phyloP scores from a whole-genome alignment of 106 monocot species.

The Chionographis japonica region DNA sequence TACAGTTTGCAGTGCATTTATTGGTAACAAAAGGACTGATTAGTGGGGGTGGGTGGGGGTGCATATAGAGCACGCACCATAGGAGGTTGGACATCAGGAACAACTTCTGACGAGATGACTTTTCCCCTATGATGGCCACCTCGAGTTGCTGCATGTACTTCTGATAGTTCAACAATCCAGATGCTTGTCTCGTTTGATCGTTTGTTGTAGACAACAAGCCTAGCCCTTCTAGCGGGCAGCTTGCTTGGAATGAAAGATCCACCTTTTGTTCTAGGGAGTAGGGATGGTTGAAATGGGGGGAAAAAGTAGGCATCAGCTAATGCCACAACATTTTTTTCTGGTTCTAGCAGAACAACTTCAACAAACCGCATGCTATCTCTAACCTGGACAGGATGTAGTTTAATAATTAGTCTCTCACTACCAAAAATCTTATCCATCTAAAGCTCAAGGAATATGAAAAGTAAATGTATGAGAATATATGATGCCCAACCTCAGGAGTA shows the following conservation, averaged over 20 bases:
- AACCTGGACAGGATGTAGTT: constrained; percentile 32
- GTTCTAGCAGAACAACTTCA: constrained; percentile 88
- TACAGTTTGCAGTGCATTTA: too few relatives aligned
- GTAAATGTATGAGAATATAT: background rate
- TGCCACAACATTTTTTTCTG: constrained; percentile 85
- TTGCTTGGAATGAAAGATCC: constrained; percentile 85
- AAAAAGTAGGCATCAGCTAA: constrained; percentile 98
- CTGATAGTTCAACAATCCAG: constrained; percentile 85
- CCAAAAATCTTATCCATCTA: background rate
- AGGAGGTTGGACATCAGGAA: constrained; percentile 94
- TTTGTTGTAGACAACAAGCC: constrained; percentile 88
- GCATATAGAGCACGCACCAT: constrained; percentile 49
- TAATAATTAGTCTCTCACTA: background rate
- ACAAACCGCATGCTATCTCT: constrained; percentile 98
- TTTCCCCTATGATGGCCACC: constrained; percentile 98
- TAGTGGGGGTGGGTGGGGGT: too few relatives aligned
- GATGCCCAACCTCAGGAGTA: constrained; percentile 73
- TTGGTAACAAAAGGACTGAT: too few relatives aligned
- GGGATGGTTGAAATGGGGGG: constrained; percentile 96
- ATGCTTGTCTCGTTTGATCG: constrained; percentile 93
- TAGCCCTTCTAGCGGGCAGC: constrained; percentile 84
- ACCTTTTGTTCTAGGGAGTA: constrained; percentile 83
- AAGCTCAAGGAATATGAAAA: background rate
- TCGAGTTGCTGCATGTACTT: constrained; percentile 94
- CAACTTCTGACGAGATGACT: constrained; percentile 76